phyloP scores from a whole-genome alignment of 345 rosid species.

The Brassica juncea region DNA sequence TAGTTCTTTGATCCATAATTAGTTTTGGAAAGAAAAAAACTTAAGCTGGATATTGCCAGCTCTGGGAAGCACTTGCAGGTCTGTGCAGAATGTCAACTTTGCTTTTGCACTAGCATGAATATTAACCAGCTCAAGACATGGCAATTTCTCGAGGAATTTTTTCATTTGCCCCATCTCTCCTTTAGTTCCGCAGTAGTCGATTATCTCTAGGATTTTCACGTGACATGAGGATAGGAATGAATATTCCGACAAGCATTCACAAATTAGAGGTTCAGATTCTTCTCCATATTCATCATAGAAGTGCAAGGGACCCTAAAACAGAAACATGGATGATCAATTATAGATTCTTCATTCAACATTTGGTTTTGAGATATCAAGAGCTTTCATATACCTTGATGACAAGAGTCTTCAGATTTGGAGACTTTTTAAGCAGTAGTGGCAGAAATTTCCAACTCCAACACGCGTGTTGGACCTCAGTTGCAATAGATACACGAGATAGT shows the following conservation, averaged over 20 bases:
- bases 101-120: not conserved
- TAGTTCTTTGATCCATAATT: not conserved
- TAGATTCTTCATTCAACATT: not conserved
- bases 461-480: not conserved
- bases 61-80: not conserved
- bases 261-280: not conserved
- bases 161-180: not conserved
- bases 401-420: slow-evolving; percentile 8
- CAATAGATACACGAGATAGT: not conserved
- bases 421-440: not conserved
- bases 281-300: not conserved
- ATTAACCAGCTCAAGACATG: not conserved
- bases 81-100: not conserved
- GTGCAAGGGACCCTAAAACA: slow-evolving; percentile 9
- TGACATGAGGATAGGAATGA: not conserved
- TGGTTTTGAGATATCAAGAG: not conserved
- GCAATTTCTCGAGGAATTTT: not conserved
- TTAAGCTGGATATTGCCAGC: slow-evolving; percentile 1
- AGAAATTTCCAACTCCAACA: not conserved
- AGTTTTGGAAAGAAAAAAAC: not conserved
- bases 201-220: slow-evolving; percentile 9
- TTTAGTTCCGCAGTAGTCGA: not conserved
- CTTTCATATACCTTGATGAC: slow-evolving; percentile 6
- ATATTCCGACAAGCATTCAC: not conserved
- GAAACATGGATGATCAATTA: not conserved